phyloP scores from a whole-genome alignment of 768 basidiomycete species.

The Boletus rufocinnamomeus region DNA sequence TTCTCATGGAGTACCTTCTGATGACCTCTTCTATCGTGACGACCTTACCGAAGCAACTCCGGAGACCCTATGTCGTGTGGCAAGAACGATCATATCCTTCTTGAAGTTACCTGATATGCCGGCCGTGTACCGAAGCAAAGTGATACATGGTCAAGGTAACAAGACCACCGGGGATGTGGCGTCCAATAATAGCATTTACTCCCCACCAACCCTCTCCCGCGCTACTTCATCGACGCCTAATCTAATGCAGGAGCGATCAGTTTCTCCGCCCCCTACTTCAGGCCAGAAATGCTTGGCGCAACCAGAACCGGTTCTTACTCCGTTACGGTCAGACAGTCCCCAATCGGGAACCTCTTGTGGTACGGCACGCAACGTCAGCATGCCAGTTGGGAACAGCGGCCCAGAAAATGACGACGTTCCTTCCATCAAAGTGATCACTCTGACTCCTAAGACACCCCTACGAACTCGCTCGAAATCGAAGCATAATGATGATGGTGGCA shows the following conservation, averaged over 20 bases:
- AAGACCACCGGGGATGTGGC: constrained; percentile 25
- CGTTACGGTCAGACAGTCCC: constrained; percentile 58
- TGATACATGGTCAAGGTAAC: constrained; percentile 44
- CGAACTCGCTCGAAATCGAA: constrained; percentile 39
- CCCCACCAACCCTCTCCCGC: constrained; percentile 35
- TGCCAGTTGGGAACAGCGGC: constrained; percentile 17
- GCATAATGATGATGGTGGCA: constrained; percentile 12
- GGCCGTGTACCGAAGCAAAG: constrained; percentile 45
- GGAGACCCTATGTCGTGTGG: constrained; percentile 70
- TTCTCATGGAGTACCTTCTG: constrained; percentile 59
- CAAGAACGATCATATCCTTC: constrained; percentile 69
- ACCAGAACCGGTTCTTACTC: constrained; percentile 47
- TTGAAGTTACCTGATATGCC: constrained; percentile 62
- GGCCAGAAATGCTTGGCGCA: constrained; percentile 52
- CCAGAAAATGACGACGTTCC: constrained; percentile 42
- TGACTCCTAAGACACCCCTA: constrained; percentile 55
- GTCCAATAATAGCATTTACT: constrained; percentile 42
- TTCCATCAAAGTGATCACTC: constrained; percentile 33
- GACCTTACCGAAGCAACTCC: constrained; percentile 63
- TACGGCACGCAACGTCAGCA: constrained; percentile 34
- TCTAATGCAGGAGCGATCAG: constrained; percentile 41
- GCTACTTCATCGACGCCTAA: constrained; percentile 67
- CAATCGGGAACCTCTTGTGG: constrained; percentile 43
- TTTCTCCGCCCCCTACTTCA: constrained; percentile 38
- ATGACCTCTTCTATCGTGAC: constrained; percentile 67